A percentile compares a stretch with the other conserved stretches of the same genome.
phyloP scores from a whole-genome alignment of 768 basidiomycete species.

The Termitomyces sp. region DNA sequence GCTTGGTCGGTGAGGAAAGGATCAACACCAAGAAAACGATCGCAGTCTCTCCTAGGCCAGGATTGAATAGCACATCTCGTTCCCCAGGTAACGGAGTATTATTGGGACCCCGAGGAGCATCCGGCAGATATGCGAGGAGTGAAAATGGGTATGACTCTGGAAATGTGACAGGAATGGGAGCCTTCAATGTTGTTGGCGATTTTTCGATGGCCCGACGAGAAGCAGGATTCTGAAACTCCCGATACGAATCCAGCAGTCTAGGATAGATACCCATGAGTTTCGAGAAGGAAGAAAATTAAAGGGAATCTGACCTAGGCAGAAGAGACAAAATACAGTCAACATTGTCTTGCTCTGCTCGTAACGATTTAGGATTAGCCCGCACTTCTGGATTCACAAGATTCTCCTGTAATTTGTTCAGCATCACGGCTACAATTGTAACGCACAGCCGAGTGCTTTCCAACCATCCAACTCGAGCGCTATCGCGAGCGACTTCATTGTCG shows the following conservation, averaged over 20 bases:
- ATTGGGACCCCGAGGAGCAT: conserved; percentile 37
- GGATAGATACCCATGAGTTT: conserved; percentile 3
- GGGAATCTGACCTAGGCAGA: conserved; percentile 66
- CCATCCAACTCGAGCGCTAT: conserved; percentile 81
- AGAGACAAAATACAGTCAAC: conserved; percentile 80
- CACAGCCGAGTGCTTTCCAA: conserved; percentile 87
- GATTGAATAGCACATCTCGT: conserved; percentile 54
- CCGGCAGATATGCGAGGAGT: conserved; percentile 63
- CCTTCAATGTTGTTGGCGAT: conserved; percentile 50
- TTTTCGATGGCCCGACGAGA: conserved; percentile 68
- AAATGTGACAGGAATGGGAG: conserved; percentile 72
- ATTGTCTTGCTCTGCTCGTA: conserved; percentile 85
- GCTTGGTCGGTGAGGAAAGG: conserved; percentile 70
- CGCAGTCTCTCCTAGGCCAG: conserved; percentile 79
- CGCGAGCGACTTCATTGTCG: conserved; percentile 62
- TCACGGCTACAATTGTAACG: conserved; percentile 81
- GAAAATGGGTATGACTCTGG: conserved; percentile 94
- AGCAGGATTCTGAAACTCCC: conserved; percentile 67
- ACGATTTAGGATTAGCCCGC: conserved; percentile 50
- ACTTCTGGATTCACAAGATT: conserved; percentile 66
- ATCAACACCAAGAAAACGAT: conserved; percentile 80
- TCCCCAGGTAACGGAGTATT: conserved; percentile 36
- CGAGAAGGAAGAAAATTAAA: not conserved
- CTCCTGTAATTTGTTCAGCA: conserved; percentile 86
- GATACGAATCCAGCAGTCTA: conserved; percentile 84